phyloP scores from a whole-genome alignment of 306 rosid species.

The Urtica urens region DNA sequence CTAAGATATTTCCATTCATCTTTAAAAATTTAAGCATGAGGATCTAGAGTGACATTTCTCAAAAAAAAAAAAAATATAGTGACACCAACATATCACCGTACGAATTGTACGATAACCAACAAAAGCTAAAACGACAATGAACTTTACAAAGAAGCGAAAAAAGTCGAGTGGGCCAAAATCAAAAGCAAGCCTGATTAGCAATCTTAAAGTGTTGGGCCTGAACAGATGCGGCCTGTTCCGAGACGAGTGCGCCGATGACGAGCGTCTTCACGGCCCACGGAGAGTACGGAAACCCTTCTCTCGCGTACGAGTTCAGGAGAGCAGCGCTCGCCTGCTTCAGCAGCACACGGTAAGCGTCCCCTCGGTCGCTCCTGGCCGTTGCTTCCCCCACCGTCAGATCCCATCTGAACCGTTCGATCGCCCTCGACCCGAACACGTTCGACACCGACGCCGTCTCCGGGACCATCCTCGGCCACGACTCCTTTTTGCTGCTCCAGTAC shows the following conservation, averaged over 20 bases:
- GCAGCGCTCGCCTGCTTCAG: conserved; percentile 72
- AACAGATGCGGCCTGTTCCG: conserved; percentile 40
- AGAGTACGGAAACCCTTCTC: conserved; percentile 38
- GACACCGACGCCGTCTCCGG: conserved; percentile 67
- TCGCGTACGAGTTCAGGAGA: conserved; percentile 54
- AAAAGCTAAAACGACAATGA: neutral
- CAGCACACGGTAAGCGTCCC: conserved; percentile 38
- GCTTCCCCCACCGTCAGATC: conserved; percentile 74
- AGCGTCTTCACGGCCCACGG: conserved; percentile 91
- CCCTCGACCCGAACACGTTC: conserved; percentile 70
- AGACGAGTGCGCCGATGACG: conserved; percentile 58
- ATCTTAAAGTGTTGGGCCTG: conserved; percentile 42
- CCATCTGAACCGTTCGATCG: conserved; percentile 52
- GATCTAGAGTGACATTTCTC: too few species aligned
- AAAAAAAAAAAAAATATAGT: too few species aligned
- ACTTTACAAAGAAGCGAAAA: neutral
- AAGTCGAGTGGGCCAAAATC: neutral
- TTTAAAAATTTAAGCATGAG: too few species aligned
- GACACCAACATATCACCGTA: neutral
- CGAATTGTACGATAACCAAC: conserved; percentile 2
- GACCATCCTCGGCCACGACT: conserved; percentile 82
- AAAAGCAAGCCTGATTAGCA: conserved; percentile 57
- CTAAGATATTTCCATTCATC: too few species aligned
- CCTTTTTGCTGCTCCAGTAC: conserved; percentile 69
- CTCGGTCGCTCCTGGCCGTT: conserved; percentile 41